Evolutionary conservation across 148 eudicot species (phyloP), one percentile per base, ranked within the genome.

Genomic region (Fagopyrum esculentum): DNA sequence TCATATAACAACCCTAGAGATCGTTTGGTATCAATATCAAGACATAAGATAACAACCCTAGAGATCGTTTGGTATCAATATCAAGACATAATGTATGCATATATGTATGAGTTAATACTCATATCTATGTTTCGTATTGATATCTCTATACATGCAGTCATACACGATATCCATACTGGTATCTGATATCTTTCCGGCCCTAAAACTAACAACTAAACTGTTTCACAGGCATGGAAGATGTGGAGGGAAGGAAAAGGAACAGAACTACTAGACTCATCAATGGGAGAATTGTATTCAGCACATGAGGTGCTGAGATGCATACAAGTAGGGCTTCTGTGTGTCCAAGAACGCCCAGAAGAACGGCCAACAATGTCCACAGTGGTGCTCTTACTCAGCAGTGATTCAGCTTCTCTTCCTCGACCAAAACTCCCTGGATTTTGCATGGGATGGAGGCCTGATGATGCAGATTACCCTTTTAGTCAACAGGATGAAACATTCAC

Each of bases 341-440:
- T 91, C 2, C 98, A 94, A 78, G 97, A 94, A 17, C 79, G 86
- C 46, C 84, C 95, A 0, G 93, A 89, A 73, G 96, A 94, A 29
- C 86, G 98, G 74, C 98, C 98, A 0, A 88, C 84, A 13, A 93
- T 93, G 98, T 80, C 86, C 16, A 52, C 83, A 8, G 93, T 88
- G 17, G 85, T 87, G 9, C 77, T 88, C 26, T 84, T 91, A 96
- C 78, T 94, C 52, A 83, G 93, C 77, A 90, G 92, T 73, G 96
- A 91, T 72, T 76, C 71, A 30, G 73, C 85, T 2, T 51, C 82
- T 2, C 66, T 91, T 79, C 83, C 91, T 22, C 87, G 83, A 9
- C 97, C 97, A 3, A 88, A 82, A 73, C 64, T 82, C 72, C 95
- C 92, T 5, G 92, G 93, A 0, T 86, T 85, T 55, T 87, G 87